Percentiles rank a stretch among this genome's conserved stretches.
Evolutionary conservation across 176 grass and related monocot species (phyloP).

Genomic region (Dendrocalamus sinicus): DNA sequence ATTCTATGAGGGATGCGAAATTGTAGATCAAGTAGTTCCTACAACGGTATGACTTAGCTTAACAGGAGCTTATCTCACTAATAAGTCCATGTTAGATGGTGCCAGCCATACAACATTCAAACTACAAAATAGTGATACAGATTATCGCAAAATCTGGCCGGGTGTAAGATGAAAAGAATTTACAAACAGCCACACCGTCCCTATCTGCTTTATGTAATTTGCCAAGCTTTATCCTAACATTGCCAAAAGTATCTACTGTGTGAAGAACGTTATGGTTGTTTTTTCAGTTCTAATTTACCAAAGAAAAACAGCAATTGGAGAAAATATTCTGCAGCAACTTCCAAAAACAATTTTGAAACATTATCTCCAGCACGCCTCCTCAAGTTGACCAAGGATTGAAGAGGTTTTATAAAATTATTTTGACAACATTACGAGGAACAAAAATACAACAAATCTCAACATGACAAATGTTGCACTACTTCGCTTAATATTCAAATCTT

Average conservation of each 20-base stretch:
- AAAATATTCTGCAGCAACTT: conserved; percentile 40
- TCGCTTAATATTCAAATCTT: background rate
- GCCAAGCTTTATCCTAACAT: background rate
- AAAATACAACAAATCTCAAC: conserved; percentile 3
- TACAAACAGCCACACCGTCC: background rate
- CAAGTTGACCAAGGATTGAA: conserved; percentile 21
- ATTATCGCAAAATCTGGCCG: background rate
- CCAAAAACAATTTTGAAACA: conserved; percentile 9
- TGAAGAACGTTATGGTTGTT: background rate
- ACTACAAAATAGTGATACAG: background rate
- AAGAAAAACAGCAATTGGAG: background rate
- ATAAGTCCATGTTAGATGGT: background rate
- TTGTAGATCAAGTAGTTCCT: background rate
- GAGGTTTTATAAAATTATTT: conserved; percentile 12
- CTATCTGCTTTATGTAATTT: background rate
- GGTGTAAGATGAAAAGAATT: background rate
- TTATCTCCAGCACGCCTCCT: background rate
- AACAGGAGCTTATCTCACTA: background rate
- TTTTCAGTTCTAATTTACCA: background rate
- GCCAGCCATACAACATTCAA: conserved; percentile 9
- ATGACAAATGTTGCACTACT: conserved; percentile 7
- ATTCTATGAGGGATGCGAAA: background rate
- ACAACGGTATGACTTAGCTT: background rate
- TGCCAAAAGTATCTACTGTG: background rate
- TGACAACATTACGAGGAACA: conserved; percentile 4